Conservation (phyloP, 768 basidiomycete species). For the Suillus spraguei region DNA sequence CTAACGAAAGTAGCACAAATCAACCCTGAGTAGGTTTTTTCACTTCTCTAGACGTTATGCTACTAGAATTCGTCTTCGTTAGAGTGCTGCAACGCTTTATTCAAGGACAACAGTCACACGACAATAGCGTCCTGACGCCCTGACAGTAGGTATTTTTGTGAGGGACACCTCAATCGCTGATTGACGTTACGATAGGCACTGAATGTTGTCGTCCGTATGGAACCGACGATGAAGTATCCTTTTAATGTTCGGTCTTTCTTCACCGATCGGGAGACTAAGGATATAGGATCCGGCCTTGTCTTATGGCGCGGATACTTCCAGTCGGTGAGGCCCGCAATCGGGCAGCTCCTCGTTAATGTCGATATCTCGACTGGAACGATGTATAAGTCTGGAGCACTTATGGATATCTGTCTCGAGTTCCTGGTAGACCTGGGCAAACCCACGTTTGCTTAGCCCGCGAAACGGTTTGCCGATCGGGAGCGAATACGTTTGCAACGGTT, state of each 20-base stretch:
- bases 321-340: conserved; percentile 68
- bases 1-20: conserved; percentile 61
- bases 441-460: conserved; percentile 41
- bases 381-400: conserved; percentile 65
- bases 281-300: conserved; percentile 63
- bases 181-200: conserved; percentile 47
- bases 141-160: conserved; percentile 48
- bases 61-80: conserved; percentile 11
- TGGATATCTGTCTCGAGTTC: conserved; percentile 60
- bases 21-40: conserved; percentile 49
- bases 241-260: conserved; percentile 80
- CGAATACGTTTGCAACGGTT: conserved; percentile 57
- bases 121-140: conserved; percentile 69
- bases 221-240: conserved; percentile 65
- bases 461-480: conserved; percentile 49
- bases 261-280: conserved; percentile 52
- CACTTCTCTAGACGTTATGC: conserved; percentile 22
- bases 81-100: conserved; percentile 71
- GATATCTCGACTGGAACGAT: conserved; percentile 79
- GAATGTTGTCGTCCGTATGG: conserved; percentile 78
- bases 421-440: conserved; percentile 38
- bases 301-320: conserved; percentile 86
- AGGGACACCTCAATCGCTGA: conserved; percentile 5
- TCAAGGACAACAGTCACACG: conserved; percentile 62
- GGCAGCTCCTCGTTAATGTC: conserved; percentile 68